These are phyloP conservation scores for Paramecium primaurelia DNA, from an alignment of 73 alveolate species.

Conservation along the genomic window DNA sequence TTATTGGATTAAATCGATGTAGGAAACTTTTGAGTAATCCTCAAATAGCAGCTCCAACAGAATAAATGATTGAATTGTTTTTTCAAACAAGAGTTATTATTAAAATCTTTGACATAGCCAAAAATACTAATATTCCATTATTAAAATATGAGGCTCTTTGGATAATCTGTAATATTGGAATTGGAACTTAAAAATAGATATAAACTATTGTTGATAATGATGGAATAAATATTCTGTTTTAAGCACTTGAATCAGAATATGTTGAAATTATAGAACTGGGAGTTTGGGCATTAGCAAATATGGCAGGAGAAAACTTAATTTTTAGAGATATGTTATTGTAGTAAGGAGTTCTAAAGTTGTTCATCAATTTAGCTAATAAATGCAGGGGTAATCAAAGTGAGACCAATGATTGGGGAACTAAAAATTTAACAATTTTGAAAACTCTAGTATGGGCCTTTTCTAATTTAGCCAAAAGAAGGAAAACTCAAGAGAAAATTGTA, in stretches of 20 bases:
- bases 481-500: conserved; percentile 62
- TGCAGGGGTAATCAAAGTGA: background rate
- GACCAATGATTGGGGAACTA: too few relatives aligned
- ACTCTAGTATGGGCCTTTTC: conserved; percentile 78
- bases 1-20: background rate
- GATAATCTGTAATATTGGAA: conserved; percentile 86
- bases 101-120: background rate
- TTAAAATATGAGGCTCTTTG: conserved; percentile 77
- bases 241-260: conserved; percentile 64
- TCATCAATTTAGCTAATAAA: background rate
- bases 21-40: background rate
- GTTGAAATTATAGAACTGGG: conserved; percentile 76
- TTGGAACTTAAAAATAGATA: conserved; percentile 79
- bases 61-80: background rate
- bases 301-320: conserved; percentile 79
- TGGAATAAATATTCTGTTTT: conserved; percentile 69
- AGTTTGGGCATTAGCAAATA: conserved; percentile 86
- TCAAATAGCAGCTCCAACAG: background rate
- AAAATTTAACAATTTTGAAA: background rate
- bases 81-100: background rate
- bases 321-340: conserved; percentile 69
- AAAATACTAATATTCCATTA: background rate
- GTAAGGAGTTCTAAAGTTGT: background rate
- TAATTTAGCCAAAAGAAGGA: conserved; percentile 80
- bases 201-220: conserved; percentile 77